Conservation (phyloP, 805 yeast species). For the Pichia manshurica region DNA sequence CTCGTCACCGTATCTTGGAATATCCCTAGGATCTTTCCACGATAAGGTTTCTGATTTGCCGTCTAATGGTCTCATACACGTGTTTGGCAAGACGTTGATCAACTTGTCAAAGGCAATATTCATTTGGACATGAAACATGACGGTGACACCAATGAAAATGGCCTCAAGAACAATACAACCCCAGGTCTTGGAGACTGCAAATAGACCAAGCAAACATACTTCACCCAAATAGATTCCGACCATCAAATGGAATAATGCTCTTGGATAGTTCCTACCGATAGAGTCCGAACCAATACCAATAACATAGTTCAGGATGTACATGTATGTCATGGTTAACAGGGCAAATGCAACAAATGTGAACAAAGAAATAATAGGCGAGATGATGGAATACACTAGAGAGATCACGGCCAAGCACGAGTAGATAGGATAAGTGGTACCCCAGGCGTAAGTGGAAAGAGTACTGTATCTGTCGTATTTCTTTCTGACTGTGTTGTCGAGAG, state of each 20-base stretch:
- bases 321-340: constrained; percentile 68
- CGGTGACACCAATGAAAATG: constrained; percentile 57
- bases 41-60: constrained; percentile 64
- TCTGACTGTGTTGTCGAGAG: constrained; percentile 60
- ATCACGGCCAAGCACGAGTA: constrained; percentile 69
- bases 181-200: constrained; percentile 90
- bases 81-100: constrained; percentile 55
- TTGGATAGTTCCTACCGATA: constrained; percentile 80
- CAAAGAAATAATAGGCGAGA: constrained; percentile 75
- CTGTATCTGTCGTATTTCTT: constrained; percentile 60
- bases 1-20: neutral
- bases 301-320: constrained; percentile 73
- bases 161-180: constrained; percentile 82
- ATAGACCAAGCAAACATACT: constrained; percentile 77
- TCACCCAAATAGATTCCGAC: constrained; percentile 87
- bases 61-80: constrained; percentile 71
- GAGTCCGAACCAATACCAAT: constrained; percentile 62
- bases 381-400: constrained; percentile 59
- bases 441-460: constrained; percentile 45
- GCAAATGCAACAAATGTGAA: constrained; percentile 69
- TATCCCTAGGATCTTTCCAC: constrained; percentile 22
- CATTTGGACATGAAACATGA: constrained; percentile 61
- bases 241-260: constrained; percentile 83
- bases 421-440: constrained; percentile 79
- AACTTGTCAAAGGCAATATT: constrained; percentile 61